phyloP scores from a whole-genome alignment of 2,329 filamentous ascomycete species.

The Penicillium sp. region DNA sequence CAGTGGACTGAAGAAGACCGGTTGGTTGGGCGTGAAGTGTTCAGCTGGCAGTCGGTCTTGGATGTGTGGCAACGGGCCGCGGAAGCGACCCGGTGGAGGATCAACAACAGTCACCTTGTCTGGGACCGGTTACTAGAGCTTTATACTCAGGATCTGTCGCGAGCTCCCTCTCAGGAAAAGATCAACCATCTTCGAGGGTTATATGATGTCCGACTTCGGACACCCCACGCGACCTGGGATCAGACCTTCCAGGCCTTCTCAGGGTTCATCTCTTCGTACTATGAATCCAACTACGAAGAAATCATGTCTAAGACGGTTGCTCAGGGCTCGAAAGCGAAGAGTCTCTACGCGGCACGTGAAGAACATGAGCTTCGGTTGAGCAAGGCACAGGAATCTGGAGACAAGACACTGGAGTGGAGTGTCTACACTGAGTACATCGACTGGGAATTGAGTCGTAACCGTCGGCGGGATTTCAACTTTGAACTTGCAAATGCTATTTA shows the following conservation, averaged over 20 bases:
- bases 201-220: conserved; percentile 53
- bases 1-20: conserved; percentile 55
- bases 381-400: conserved; percentile 49
- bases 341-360: conserved; percentile 51
- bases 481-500: conserved; percentile 62
- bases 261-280: conserved; percentile 55
- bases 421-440: conserved; percentile 67
- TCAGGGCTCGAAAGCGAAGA: conserved; percentile 51
- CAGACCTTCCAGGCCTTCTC: conserved; percentile 57
- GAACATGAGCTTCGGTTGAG: conserved; percentile 52
- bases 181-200: conserved; percentile 47
- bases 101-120: conserved; percentile 57
- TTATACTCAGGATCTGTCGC: conserved; percentile 50
- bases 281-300: conserved; percentile 52
- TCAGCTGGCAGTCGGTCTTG: conserved; percentile 53
- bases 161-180: conserved; percentile 46
- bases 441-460: conserved; percentile 69
- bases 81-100: conserved; percentile 55
- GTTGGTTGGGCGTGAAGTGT: conserved; percentile 55
- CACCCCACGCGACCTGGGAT: conserved; percentile 57
- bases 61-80: conserved; percentile 55
- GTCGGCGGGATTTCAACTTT: conserved; percentile 52
- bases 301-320: conserved; percentile 55
- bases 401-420: conserved; percentile 51
- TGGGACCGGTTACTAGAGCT: conserved; percentile 60